These are phyloP conservation scores for Debaryomyces udenii DNA, from an alignment of 1,139 yeast genomes.

Conservation along the genomic window DNA sequence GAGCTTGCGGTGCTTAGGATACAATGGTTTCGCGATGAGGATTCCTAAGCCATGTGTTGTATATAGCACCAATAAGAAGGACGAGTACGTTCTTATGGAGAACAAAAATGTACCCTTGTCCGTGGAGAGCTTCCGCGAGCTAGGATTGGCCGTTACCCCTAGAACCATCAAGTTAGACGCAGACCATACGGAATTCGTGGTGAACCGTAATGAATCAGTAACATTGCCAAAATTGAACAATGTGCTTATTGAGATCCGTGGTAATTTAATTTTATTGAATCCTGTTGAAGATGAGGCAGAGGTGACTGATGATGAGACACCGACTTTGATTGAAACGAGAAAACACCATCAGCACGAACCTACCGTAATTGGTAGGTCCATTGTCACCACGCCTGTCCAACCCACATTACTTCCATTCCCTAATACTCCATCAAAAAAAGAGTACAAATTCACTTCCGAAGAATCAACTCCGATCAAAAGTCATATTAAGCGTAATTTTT, in stretches of 20 bases:
- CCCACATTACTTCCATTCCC: conserved; percentile 13
- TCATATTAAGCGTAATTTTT: conserved; percentile 4
- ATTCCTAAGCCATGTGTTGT: conserved; percentile 55
- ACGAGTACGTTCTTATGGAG: conserved; percentile 38
- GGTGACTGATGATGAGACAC: conserved; percentile 44
- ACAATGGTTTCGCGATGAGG: conserved; percentile 67
- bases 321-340: conserved; percentile 22
- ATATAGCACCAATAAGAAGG: conserved; percentile 28
- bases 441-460: conserved; percentile 23
- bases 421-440: conserved; percentile 23
- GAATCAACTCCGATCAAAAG: conserved; percentile 26
- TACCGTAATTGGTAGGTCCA: conserved; percentile 9
- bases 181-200: conserved; percentile 58
- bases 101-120: conserved; percentile 23
- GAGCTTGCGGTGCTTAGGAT: conserved; percentile 62
- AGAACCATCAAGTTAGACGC: conserved; percentile 46
- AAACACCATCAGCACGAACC: conserved; percentile 12
- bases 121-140: conserved; percentile 17
- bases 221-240: conserved; percentile 59
- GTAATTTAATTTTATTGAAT: conserved; percentile 59
- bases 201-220: conserved; percentile 56
- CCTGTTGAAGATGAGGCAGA: conserved; percentile 49
- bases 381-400: conserved; percentile 7
- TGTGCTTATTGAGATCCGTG: conserved; percentile 62
- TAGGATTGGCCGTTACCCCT: conserved; percentile 20